phyloP scores from a whole-genome alignment of 2,329 filamentous ascomycete genomes.

The Aspergillus sp. region DNA sequence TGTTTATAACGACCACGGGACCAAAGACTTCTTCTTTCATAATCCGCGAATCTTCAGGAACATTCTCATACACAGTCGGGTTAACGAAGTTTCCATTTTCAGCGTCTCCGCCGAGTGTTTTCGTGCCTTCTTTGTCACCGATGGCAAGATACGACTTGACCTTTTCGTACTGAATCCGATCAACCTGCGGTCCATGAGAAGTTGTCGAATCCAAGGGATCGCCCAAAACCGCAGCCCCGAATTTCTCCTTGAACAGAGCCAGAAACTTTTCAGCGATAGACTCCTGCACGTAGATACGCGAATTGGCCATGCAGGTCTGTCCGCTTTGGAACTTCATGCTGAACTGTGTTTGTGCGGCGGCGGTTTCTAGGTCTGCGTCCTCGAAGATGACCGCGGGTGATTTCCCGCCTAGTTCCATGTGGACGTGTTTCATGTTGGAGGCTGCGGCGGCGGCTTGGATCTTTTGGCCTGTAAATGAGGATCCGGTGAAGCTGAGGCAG shows the following conservation, averaged over 20 bases:
- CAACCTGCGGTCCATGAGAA: not conserved
- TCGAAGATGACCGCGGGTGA: slow-evolving; percentile 19
- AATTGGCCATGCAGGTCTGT: slow-evolving; percentile 12
- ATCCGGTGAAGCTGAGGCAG: slow-evolving; percentile 21
- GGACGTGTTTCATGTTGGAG: slow-evolving; percentile 31
- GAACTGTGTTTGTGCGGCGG: slow-evolving; percentile 3
- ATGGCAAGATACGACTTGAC: slow-evolving; percentile 65
- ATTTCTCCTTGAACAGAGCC: not conserved
- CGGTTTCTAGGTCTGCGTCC: slow-evolving; percentile 15
- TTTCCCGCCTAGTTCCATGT: slow-evolving; percentile 26
- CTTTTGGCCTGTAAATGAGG: slow-evolving; percentile 43
- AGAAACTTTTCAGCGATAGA: slow-evolving; percentile 7
- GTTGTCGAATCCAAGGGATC: not conserved
- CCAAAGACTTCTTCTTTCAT: slow-evolving; percentile 40
- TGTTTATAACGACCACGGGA: slow-evolving; percentile 37
- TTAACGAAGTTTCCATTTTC: slow-evolving; percentile 65
- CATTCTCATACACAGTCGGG: slow-evolving; percentile 75
- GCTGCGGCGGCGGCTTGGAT: slow-evolving; percentile 39
- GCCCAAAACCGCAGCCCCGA: not conserved
- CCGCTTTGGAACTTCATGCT: slow-evolving; percentile 6
- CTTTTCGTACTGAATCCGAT: not conserved
- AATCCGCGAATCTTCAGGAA: slow-evolving; percentile 40
- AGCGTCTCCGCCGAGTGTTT: slow-evolving; percentile 55
- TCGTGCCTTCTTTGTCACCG: slow-evolving; percentile 59
- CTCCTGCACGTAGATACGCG: slow-evolving; percentile 13